Percentiles rank a stretch among this genome's conserved stretches.
Conservation (phyloP, 176 grass and related monocot species). For the Oryza australiensis region DNA sequence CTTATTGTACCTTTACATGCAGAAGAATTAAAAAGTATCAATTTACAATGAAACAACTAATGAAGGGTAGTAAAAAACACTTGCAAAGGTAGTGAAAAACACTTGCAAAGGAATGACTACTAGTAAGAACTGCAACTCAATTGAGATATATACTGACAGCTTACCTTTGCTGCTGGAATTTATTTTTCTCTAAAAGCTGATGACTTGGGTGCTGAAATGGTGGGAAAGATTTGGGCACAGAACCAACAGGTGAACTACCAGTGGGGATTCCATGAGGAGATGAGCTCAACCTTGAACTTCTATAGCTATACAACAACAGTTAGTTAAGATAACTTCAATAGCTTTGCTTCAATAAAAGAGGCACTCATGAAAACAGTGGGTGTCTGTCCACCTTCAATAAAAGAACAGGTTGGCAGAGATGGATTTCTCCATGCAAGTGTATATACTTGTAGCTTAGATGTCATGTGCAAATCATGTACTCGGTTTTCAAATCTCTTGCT, state of each 20-base stretch:
- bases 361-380: neutral
- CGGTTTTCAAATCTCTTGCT: neutral
- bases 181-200: slow-evolving; percentile 91
- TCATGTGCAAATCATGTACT: neutral
- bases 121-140: neutral
- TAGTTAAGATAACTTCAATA: slow-evolving; percentile 19
- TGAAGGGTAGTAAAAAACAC: neutral
- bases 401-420: neutral
- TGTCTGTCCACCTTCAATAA: neutral
- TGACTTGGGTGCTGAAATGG: slow-evolving; percentile 90
- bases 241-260: slow-evolving; percentile 90
- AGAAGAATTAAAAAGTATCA: slow-evolving; percentile 29
- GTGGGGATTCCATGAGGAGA: slow-evolving; percentile 73
- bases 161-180: slow-evolving; percentile 98
- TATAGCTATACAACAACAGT: slow-evolving; percentile 42
- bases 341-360: neutral
- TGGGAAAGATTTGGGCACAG: slow-evolving; percentile 88
- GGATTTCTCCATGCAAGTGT: neutral
- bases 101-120: neutral
- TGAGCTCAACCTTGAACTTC: slow-evolving; percentile 72
- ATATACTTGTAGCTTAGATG: neutral
- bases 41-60: slow-evolving; percentile 24
- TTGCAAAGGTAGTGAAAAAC: neutral
- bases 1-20: slow-evolving; percentile 87
- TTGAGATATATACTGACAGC: neutral